Conservation (phyloP, 768 basidiomycete species). For the Tricholoma terreum region DNA sequence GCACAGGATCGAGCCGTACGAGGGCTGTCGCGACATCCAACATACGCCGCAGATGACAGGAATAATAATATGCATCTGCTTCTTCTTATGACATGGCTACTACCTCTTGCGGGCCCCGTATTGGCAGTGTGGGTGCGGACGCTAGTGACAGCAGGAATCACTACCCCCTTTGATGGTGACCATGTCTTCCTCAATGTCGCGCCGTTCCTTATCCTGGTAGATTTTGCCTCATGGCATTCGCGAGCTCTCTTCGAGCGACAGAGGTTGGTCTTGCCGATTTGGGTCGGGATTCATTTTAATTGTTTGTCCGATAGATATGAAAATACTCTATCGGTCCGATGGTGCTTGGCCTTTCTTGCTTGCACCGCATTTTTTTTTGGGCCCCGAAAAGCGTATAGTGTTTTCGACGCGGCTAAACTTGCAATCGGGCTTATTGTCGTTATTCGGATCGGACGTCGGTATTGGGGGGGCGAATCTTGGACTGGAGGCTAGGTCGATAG, state of each 20-base stretch:
- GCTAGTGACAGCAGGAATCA: slow-evolving; percentile 72
- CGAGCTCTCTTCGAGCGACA: slow-evolving; percentile 40
- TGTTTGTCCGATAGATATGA: slow-evolving; percentile 35
- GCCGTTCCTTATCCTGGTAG: slow-evolving; percentile 63
- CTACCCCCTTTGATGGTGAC: slow-evolving; percentile 79
- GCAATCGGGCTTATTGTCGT: slow-evolving; percentile 44
- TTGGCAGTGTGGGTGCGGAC: slow-evolving; percentile 91
- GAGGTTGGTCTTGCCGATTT: slow-evolving; percentile 29
- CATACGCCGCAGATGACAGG: slow-evolving; percentile 29
- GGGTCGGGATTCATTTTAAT: slow-evolving; percentile 1
- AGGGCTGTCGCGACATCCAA: not conserved
- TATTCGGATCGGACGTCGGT: slow-evolving; percentile 45
- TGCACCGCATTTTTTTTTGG: slow-evolving; percentile 61
- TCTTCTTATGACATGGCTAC: slow-evolving; percentile 74
- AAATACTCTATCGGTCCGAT: slow-evolving; percentile 42
- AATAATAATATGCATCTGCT: slow-evolving; percentile 61
- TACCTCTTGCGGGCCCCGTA: slow-evolving; percentile 75
- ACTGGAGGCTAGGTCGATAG: slow-evolving; percentile 7
- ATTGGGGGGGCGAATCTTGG: slow-evolving; percentile 45
- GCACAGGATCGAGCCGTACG: slow-evolving; percentile 8
- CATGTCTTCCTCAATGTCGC: slow-evolving; percentile 65
- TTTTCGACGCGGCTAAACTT: slow-evolving; percentile 61
- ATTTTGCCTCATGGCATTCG: slow-evolving; percentile 53
- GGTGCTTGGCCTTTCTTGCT: slow-evolving; percentile 51
- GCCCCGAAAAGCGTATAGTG: slow-evolving; percentile 59